Evolutionary conservation across 768 basidiomycete genomes (phyloP).

Genomic region (Leccinum subgranulosum): DNA sequence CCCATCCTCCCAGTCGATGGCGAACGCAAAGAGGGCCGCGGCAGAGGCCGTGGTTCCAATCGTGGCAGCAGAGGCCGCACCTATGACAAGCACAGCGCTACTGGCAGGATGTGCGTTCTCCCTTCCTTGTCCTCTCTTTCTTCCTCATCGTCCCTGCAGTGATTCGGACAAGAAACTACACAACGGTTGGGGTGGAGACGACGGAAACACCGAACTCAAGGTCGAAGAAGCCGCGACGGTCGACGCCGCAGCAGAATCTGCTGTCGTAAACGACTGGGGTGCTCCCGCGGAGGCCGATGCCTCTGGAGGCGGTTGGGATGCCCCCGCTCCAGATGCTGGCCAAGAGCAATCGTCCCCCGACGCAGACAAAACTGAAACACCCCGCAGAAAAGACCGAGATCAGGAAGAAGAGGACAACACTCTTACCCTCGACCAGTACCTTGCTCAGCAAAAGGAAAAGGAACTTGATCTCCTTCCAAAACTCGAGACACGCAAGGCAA

Average conservation of each 20-base stretch:
- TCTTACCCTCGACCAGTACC: constrained; percentile 90
- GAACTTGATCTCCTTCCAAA: constrained; percentile 60
- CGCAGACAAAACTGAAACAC: constrained; percentile 37
- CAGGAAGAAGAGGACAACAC: constrained; percentile 90
- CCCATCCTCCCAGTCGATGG: constrained; percentile 34
- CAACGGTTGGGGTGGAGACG: constrained; percentile 94
- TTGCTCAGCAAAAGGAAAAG: constrained; percentile 74
- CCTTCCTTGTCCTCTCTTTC: not conserved
- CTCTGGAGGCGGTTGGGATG: constrained; percentile 37
- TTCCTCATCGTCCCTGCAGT: constrained; percentile 38
- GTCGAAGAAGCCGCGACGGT: constrained; percentile 69
- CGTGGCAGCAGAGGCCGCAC: constrained; percentile 54
- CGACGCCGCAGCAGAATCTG: constrained; percentile 61
- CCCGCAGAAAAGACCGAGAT: constrained; percentile 52
- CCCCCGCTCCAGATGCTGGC: constrained; percentile 25
- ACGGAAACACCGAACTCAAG: constrained; percentile 80
- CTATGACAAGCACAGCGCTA: constrained; percentile 84
- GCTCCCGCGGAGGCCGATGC: constrained; percentile 24
- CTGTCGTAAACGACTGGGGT: constrained; percentile 37
- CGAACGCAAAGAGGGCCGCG: constrained; percentile 43
- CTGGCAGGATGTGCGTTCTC: constrained; percentile 70
- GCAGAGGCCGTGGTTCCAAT: constrained; percentile 39
- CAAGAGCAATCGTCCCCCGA: constrained; percentile 31
- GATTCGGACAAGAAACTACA: constrained; percentile 95
- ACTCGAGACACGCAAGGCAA: constrained; percentile 73